phyloP scores from a whole-genome alignment of 2,329 filamentous ascomycete genomes.

The Penicillium brevicompactum region DNA sequence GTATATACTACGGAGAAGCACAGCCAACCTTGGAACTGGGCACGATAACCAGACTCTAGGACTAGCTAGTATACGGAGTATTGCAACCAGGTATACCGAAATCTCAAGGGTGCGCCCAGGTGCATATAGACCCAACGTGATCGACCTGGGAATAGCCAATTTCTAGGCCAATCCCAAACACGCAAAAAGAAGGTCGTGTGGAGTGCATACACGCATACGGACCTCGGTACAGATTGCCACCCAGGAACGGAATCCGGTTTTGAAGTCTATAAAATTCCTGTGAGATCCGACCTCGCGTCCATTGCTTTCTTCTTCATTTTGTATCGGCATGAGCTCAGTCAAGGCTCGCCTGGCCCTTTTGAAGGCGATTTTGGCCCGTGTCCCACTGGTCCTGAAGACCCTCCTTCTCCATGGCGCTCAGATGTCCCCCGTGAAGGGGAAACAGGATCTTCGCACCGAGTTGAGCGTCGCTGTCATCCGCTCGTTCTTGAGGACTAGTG shows the following conservation, averaged over 20 bases:
- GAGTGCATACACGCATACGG: conserved; percentile 1
- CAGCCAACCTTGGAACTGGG: too few species aligned
- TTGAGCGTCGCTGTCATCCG: conserved; percentile 73
- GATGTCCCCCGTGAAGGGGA: conserved; percentile 69
- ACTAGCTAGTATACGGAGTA: too few species aligned
- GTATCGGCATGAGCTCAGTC: conserved; percentile 26
- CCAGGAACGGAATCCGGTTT: conserved; percentile 20
- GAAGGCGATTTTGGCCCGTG: conserved; percentile 40
- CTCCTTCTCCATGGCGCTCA: conserved; percentile 54
- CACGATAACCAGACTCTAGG: too few species aligned
- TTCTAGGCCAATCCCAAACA: neutral
- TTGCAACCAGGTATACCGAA: too few species aligned
- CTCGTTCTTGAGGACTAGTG: conserved; percentile 56
- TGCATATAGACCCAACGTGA: too few species aligned
- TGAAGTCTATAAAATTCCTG: neutral
- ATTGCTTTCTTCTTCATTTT: neutral
- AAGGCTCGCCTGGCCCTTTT: conserved; percentile 31
- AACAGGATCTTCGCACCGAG: conserved; percentile 77
- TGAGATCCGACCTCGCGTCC: conserved; percentile 1
- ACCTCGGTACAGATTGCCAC: conserved; percentile 20
- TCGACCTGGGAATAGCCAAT: neutral
- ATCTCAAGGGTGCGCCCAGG: too few species aligned
- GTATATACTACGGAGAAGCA: too few species aligned
- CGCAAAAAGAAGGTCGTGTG: neutral
- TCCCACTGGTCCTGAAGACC: conserved; percentile 48